These are phyloP conservation scores for Chalara sp. DNA, from an alignment of 2,329 filamentous ascomycete species.

Conservation along the genomic window DNA sequence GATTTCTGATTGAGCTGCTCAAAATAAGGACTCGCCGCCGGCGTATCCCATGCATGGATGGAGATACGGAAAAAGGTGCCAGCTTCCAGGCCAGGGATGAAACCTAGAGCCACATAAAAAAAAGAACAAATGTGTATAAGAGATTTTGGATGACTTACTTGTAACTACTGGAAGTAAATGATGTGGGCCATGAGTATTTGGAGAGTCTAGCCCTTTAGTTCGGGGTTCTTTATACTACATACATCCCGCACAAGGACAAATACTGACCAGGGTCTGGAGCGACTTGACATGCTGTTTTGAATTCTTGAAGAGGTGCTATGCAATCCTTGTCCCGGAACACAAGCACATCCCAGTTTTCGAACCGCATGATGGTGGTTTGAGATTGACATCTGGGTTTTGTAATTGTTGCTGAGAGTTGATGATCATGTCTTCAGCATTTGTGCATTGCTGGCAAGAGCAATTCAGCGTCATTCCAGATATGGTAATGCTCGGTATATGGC, in stretches of 20 bases:
- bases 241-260: background rate
- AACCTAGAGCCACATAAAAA: slow-evolving; percentile 62
- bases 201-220: background rate
- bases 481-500: too few relatives aligned
- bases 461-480: too few relatives aligned
- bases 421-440: too few relatives aligned
- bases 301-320: slow-evolving; percentile 72
- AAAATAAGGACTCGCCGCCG: slow-evolving; percentile 50
- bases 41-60: slow-evolving; percentile 65
- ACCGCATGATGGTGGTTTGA: slow-evolving; percentile 54
- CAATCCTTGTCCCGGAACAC: slow-evolving; percentile 61
- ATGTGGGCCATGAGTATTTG: too few relatives aligned
- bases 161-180: slow-evolving; percentile 2
- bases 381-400: too few relatives aligned
- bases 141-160: background rate
- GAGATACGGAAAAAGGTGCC: slow-evolving; percentile 63
- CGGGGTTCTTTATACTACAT: slow-evolving; percentile 4
- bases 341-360: slow-evolving; percentile 80
- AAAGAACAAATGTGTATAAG: slow-evolving; percentile 26
- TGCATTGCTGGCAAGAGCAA: too few relatives aligned
- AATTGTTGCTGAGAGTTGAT: too few relatives aligned
- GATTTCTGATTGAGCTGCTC: slow-evolving; percentile 44
- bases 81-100: slow-evolving; percentile 56
- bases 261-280: slow-evolving; percentile 40
- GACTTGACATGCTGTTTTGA: slow-evolving; percentile 70